Evolutionary conservation across 2,329 filamentous ascomycete genomes (phyloP), one percentile per base, ranked within the genome.

Genomic region (Alternaria consortialis): DNA sequence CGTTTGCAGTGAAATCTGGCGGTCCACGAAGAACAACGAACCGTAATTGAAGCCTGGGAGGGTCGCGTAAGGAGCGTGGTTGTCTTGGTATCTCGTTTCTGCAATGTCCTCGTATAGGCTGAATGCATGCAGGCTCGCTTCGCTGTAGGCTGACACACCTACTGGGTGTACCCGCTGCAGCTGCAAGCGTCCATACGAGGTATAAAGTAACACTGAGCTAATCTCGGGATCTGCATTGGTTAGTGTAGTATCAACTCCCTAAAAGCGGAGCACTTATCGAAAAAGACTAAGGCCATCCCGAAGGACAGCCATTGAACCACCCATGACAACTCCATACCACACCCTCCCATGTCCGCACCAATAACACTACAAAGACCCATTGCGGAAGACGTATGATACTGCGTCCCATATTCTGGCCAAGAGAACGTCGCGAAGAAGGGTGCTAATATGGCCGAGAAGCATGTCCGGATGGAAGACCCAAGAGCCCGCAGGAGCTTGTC

Each of bases 181-280:
- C 48, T 43, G 29, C 23, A 47, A 55, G 39, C 34, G 43, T 23
- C 34, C 27, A 64, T 56, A 66, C 64, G 58, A 62, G 40, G 17
- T 15, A 15, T 17, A 34, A 40, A 48, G 27, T n/a, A 29, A 25
- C n/a, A n/a, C 53, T 27, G 37, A 7, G 7, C 37, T 17, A 20
- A 48, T 13, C 15, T 25, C 29, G 8, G 17, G 9, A 37, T 42
- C 54, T 65, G 40, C 15, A 20, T 20, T 23, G 6, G 59, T 76
- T 69, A 77, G 68, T 60, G 72, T 69, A 74, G 71, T 17, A 74
- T 47, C 23, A 53, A 52, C 40, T 65, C 53, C 42, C 60, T 17
- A 5, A 53, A 23, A 12, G 55, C 34, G 71, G 65, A 56, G 52
- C 11, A 82, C 80, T 78, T 81, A 82, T 82, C 71, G 77, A 79